Evolutionary conservation across 345 rosid genomes (phyloP), one percentile per base, ranked within the genome.

Genomic region (Melaleuca alternifolia): DNA sequence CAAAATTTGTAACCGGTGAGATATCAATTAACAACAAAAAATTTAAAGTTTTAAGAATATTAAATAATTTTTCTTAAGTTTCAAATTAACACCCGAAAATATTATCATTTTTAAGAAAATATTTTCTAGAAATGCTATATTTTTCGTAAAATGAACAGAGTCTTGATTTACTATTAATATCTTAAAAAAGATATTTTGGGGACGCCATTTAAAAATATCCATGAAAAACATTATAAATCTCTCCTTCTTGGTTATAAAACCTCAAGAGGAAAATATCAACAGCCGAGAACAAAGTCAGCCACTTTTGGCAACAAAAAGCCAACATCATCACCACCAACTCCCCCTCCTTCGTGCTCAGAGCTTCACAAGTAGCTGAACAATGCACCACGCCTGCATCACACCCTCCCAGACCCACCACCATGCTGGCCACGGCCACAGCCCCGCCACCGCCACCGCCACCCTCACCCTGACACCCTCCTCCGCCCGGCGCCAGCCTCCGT

Each of bases 401-500:
- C 75, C 86, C 50, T 48, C 46, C n/a, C 83, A 5, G 37, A 48
- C 51, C 48, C 77, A 8, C 24, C 76, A 23, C 23, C 51, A 54
- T 4, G 41, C 2, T 41, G 41, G 41, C 41, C 41, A 41, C 41
- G 41, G 41, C 41, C 41, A 41, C 41, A 4, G 41, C 41, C 41
- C 24, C 56, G 28, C 37, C 75, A 16, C 11, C 48, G 79, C 48
- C 79, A 18, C 48, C 46, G 23, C 23, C 44, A 6, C 12, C 46
- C 46, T 41, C 7, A 8, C 79, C 76, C 50, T 33, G 52, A 44
- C 44, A 18, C 16, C 51, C 76, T 26, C 62, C 41, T 46, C 75
- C 11, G 12, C 7, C 21, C 21, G 71, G 28, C 33, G n/a, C 61
- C 50, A 86, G 71, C 71, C 93, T 24, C 83, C 91, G n/a, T 86